These are phyloP conservation scores for Nothopassalora personata DNA, from an alignment of 2,329 filamentous ascomycete genomes.

Conservation along the genomic window DNA sequence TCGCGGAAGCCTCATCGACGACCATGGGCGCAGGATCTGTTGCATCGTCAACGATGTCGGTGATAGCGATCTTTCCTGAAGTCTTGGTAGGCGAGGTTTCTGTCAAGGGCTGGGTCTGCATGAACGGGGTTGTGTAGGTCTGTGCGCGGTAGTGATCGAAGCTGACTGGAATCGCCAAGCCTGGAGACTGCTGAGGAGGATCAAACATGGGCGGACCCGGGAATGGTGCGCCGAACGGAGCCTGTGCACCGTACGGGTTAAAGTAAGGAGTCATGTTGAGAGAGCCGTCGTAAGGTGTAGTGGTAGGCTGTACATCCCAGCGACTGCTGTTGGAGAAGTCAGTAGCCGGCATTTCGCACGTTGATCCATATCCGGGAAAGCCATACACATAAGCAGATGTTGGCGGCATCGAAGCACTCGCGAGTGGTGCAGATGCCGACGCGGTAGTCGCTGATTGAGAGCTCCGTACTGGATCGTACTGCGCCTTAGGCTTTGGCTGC, in stretches of 20 bases:
- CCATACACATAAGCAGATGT: conserved; percentile 17
- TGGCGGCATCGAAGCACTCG: neutral
- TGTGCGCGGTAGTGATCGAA: neutral
- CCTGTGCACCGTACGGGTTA: neutral
- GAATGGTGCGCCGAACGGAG: neutral
- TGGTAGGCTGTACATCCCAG: conserved; percentile 19
- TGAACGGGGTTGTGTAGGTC: neutral
- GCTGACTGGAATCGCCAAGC: neutral
- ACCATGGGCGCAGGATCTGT: neutral
- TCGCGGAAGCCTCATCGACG: neutral
- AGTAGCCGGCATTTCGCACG: conserved; percentile 13
- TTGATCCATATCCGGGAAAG: conserved; percentile 6
- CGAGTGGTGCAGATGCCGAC: neutral
- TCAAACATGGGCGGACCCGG: neutral
- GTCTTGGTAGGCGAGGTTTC: neutral
- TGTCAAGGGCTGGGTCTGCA: neutral
- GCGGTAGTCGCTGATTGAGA: conserved; percentile 8
- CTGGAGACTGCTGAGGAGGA: conserved; percentile 2
- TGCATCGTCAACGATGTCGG: conserved; percentile 2
- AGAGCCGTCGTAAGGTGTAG: neutral
- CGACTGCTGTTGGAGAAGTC: conserved; percentile 19
- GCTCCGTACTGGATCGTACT: conserved; percentile 27
- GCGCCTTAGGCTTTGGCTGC: conserved; percentile 11
- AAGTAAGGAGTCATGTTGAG: neutral
- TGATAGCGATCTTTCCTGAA: conserved; percentile 7